Evolutionary conservation across 352 stramenopile genomes (phyloP).

Genomic region (Phytophthora citricola): DNA sequence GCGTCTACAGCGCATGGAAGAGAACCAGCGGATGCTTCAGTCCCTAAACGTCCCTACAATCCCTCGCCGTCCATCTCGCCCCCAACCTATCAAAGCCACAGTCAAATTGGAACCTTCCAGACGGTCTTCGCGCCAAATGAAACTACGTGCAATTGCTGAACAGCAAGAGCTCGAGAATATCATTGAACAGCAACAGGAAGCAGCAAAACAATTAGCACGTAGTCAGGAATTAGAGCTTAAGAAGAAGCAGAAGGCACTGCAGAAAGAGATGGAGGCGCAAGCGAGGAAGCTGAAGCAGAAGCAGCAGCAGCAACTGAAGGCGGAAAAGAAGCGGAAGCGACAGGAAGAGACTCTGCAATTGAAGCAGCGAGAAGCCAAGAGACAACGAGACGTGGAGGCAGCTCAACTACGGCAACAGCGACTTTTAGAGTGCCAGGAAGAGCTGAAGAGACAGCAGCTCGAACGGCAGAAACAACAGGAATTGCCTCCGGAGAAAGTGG

Average conservation of each 20-base stretch:
- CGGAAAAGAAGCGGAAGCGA: slow-evolving; percentile 2
- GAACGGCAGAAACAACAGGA: slow-evolving; percentile 15
- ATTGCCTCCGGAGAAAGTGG: slow-evolving; percentile 16
- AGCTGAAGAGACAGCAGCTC: slow-evolving; percentile 1
- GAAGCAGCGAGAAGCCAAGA: background rate
- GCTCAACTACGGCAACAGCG: background rate
- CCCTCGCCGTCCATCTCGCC: background rate
- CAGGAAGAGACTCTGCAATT: background rate
- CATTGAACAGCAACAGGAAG: background rate
- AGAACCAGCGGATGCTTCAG: slow-evolving; percentile 24
- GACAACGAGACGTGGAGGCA: slow-evolving; percentile 2
- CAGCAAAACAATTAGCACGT: background rate
- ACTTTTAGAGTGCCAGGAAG: slow-evolving; percentile 3
- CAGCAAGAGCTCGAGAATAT: slow-evolving; percentile 5
- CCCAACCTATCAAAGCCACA: slow-evolving; percentile 4
- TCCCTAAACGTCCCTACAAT: slow-evolving; percentile 21
- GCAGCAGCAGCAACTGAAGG: slow-evolving; percentile 13
- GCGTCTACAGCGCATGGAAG: slow-evolving; percentile 27
- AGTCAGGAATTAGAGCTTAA: background rate
- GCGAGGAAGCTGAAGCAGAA: background rate
- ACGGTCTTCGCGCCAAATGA: slow-evolving; percentile 39
- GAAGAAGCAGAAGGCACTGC: background rate
- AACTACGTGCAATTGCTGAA: slow-evolving; percentile 8
- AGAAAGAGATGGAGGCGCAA: background rate
- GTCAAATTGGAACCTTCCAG: slow-evolving; percentile 34